These are phyloP conservation scores for Mycogone perniciosa DNA, from an alignment of 2,329 filamentous ascomycete species.

Conservation along the genomic window DNA sequence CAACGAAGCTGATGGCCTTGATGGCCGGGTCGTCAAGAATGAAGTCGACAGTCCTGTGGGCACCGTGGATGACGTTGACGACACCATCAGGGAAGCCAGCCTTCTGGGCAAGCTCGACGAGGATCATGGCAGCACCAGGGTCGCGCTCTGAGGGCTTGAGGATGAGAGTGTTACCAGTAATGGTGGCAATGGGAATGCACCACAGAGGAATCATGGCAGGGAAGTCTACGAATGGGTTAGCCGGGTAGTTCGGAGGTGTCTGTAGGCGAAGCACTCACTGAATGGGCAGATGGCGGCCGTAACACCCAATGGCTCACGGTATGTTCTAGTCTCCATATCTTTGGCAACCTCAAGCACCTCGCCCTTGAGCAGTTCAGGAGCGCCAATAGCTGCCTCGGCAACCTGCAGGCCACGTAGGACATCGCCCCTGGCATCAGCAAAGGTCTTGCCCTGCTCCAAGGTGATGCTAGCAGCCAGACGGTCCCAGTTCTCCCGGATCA, in stretches of 20 bases:
- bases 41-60: slow-evolving; percentile 76
- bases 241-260: slow-evolving; percentile 9
- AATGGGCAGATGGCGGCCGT: slow-evolving; percentile 83
- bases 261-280: slow-evolving; percentile 45
- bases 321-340: slow-evolving; percentile 83
- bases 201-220: slow-evolving; percentile 91
- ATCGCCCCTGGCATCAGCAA: slow-evolving; percentile 75
- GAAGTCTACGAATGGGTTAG: slow-evolving; percentile 54
- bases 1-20: slow-evolving; percentile 83
- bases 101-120: slow-evolving; percentile 72
- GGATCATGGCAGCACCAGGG: slow-evolving; percentile 77
- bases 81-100: slow-evolving; percentile 78
- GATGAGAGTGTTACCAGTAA: slow-evolving; percentile 77
- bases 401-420: slow-evolving; percentile 78
- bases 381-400: slow-evolving; percentile 73
- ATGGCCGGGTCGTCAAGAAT: slow-evolving; percentile 79
- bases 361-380: slow-evolving; percentile 74
- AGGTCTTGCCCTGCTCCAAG: slow-evolving; percentile 82
- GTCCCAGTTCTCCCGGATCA: slow-evolving; percentile 82
- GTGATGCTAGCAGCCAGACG: slow-evolving; percentile 78
- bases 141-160: slow-evolving; percentile 84
- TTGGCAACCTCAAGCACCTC: slow-evolving; percentile 80
- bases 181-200: slow-evolving; percentile 78
- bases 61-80: slow-evolving; percentile 75
- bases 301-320: slow-evolving; percentile 74